Base-by-base conservation (phyloP, 2,329 filamentous ascomycete species). In the Ascochyta rabiei region DNA sequence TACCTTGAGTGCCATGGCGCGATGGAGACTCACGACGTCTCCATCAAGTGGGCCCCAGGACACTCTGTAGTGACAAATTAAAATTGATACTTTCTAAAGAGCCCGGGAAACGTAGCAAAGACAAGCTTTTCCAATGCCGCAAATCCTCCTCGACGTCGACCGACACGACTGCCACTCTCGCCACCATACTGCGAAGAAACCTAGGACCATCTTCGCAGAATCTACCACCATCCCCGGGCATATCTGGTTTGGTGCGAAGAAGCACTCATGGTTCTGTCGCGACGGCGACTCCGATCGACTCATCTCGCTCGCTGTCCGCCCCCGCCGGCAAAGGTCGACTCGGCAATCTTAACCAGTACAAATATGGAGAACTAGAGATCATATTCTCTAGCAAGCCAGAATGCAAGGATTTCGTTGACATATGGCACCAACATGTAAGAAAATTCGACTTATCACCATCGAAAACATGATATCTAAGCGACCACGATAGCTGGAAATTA, bases 41-140 rank as follows among this genome's bases (percentile, higher is more conserved):
- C n/a, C n/a, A n/a, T n/a, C n/a, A n/a, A n/a, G n/a, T n/a, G n/a
- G n/a, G n/a, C n/a, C n/a, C n/a, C n/a, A n/a, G n/a, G n/a, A n/a
- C n/a, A n/a, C n/a, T n/a, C n/a, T n/a, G 42, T 6, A 60, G 54
- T 19, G 63, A 72, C 0, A 69, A 61, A 33, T 41, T 71, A 13
- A 58, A 54, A 6, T 57, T 73, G 15, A 28, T 61, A 0, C 70
- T 72, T n/a, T 71, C 68, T 2, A 73, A 64, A 52, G 66, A 73
- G 15, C 60, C 69, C 0, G 52, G 53, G 18, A 69, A 54, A 51
- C 71, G 64, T 63, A 61, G 48, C 10, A 42, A 61, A 7, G 65
- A 70, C 31, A 71, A 69, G 45, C 39, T 71, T 0, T 66, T 67
- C 49, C 56, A 60, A 40, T 59, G 63, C 8, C 56, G 68, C 30